phyloP scores from a whole-genome alignment of 2,329 filamentous ascomycete genomes.

The Geosmithia flava region DNA sequence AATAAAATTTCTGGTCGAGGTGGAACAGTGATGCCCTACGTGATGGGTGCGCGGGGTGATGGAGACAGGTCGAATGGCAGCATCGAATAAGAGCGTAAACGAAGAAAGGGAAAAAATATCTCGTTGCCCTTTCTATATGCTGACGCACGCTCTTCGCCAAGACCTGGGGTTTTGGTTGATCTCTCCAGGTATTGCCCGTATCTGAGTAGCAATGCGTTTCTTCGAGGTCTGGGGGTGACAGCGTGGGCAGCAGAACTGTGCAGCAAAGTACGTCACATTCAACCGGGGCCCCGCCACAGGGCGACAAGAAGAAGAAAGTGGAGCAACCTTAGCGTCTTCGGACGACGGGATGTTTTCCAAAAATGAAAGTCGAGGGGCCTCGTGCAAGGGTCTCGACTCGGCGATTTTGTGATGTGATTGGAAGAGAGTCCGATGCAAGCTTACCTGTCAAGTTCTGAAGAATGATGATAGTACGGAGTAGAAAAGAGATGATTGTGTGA shows the following conservation, averaged over 20 bases:
- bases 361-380: neutral
- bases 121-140: neutral
- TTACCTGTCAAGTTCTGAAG: neutral
- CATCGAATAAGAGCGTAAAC: neutral
- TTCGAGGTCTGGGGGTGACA: neutral
- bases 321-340: neutral
- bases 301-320: neutral
- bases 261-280: neutral
- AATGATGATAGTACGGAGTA: neutral
- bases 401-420: neutral
- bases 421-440: neutral
- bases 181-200: neutral
- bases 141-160: neutral
- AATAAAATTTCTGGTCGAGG: neutral
- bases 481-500: too few species aligned
- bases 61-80: neutral
- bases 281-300: neutral
- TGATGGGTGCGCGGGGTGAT: too few species aligned
- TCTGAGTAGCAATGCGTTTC: neutral
- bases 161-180: neutral
- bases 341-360: constrained; percentile 1
- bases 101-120: neutral
- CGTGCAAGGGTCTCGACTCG: neutral
- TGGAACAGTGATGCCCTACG: neutral
- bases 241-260: neutral